Conservation (phyloP, 257 asterid genomes). For the Nicotiana undulata region DNA sequence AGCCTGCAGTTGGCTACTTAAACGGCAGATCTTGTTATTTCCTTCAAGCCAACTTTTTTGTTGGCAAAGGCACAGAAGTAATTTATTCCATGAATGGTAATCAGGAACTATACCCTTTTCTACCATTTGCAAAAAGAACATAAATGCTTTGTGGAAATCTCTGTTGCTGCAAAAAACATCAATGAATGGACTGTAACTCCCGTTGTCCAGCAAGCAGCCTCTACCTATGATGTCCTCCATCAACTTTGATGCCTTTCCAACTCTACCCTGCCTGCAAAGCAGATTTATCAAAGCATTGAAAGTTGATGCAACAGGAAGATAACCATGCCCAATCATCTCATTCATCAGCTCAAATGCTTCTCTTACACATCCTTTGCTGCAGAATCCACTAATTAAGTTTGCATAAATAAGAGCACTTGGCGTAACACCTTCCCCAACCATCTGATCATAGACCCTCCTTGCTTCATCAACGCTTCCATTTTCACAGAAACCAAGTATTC, state of each 20-base stretch:
- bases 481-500: conserved; percentile 33
- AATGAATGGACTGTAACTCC: conserved; percentile 44
- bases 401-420: conserved; percentile 65
- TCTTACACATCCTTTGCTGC: conserved; percentile 40
- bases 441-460: conserved; percentile 35
- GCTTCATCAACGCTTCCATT: conserved; percentile 35
- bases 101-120: conserved; percentile 48
- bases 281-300: conserved; percentile 39
- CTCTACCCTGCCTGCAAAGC: conserved; percentile 52
- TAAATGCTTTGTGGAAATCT: conserved; percentile 39
- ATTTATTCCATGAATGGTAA: conserved; percentile 37
- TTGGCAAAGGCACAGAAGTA: conserved; percentile 28
- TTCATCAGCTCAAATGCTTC: conserved; percentile 54
- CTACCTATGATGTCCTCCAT: conserved; percentile 60
- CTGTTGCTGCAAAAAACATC: conserved; percentile 30
- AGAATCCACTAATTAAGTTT: conserved; percentile 35
- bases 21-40: conserved; percentile 13
- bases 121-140: conserved; percentile 51
- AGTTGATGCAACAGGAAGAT: conserved; percentile 48
- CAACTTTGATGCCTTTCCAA: conserved; percentile 39
- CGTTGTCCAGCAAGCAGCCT: conserved; percentile 43
- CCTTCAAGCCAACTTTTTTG: conserved; percentile 16
- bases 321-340: conserved; percentile 46
- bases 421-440: conserved; percentile 40
- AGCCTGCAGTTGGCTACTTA: conserved; percentile 21